Base-by-base conservation (phyloP, 2,329 filamentous ascomycete genomes). In the Alternaria conjuncta region DNA sequence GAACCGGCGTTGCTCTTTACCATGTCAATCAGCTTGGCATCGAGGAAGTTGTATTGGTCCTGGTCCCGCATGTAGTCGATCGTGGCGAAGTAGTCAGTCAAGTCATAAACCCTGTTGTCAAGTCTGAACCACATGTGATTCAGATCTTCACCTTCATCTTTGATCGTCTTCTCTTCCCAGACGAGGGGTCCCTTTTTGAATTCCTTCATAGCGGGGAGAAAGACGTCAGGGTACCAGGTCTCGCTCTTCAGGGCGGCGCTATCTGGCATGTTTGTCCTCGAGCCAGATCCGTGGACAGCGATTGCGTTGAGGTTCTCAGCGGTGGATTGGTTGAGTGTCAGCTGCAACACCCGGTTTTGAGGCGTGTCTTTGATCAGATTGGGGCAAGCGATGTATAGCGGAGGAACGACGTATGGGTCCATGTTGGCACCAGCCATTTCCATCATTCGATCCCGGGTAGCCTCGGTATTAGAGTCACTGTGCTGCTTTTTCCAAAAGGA, bases 1-100 rank as follows among this genome's bases (percentile, higher is more conserved):
- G 83, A 80, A n/a, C 96, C 96, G 0, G 93, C 88, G 65, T 95
- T 93, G 61, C 89, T 85, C 71, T 89, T 86, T 73, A 97, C 87
- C 11, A 95, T 79, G 3, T 89, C 84, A 2, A 87, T 86, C 6
- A 99, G 81, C 7, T 87, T 85, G 1, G 77, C 70, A 64, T 96
- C 89, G 28, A 99, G 84, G 81, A 96, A 98, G 10, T 86, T 79
- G 81, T 92, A 96, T 0, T 78, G 75, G 0, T 81, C 74, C 6
- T 84, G 71, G 58, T 89, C 83, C 68, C 89, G 85, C 73, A 86
- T 83, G n/a, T 84, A 68, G 9, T 90, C 82, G 45, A 89, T 81
- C 0, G 94, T 97, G 75, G 93, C 85, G 80, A 94, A 95, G 82
- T 99, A 99, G 78, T 98, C 88, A 0, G 93, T 97, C 57, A 99